Base-by-base conservation (phyloP, 2,329 filamentous ascomycete genomes). In the Aspergillus ustus region DNA sequence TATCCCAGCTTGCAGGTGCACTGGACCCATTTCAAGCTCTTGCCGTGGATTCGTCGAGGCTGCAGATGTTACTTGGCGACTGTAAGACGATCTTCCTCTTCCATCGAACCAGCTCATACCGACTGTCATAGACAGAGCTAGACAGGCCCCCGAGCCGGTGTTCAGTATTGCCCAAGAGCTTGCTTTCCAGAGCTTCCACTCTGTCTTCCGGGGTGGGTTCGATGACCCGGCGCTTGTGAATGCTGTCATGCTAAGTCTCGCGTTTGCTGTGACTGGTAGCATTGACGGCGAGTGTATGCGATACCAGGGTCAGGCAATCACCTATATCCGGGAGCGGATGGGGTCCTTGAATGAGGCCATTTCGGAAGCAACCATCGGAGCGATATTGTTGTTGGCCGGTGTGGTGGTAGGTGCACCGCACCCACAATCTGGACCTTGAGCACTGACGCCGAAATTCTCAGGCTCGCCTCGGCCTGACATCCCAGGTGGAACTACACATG, bases 321-420 rank as follows among this genome's bases (percentile, higher is more conserved):
- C 34, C 15, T 53, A 59, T 43, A 53, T 59, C 40, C 57, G 57
- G 15, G 25, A 59, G 25, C 34, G 48, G 57, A 59, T 59, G 57
- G 28, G 20, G 5, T 46, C 49, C 1, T 19, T 46, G 11, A 7
- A 29, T 19, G 57, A 59, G 6, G 57, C 57, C 28, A 31, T 28
- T 28, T 53, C 57, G 40, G 57, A 59, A 11, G 40, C 50, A 8
- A 52, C 49, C 15, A 59, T 59, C 28, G 57, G 57, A 2, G 40
- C 57, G 5, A 59, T 59, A 25, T 28, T 59, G 40, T 17, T 59
- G n/a, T 11, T 59, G 8, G 40, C 57, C 3, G 57, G 57, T 8
- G 49, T 59, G 0, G 50, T 11, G 40, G 57, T 59, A 53, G 19
- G 57, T 43, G 17, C 5, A 20, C 28, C 17, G 7, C 7, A 7